A percentile compares a stretch with the other conserved stretches of the same genome.
phyloP scores from a whole-genome alignment of 2,329 filamentous ascomycete genomes.

The Paracorniculantispora psalliotae region DNA sequence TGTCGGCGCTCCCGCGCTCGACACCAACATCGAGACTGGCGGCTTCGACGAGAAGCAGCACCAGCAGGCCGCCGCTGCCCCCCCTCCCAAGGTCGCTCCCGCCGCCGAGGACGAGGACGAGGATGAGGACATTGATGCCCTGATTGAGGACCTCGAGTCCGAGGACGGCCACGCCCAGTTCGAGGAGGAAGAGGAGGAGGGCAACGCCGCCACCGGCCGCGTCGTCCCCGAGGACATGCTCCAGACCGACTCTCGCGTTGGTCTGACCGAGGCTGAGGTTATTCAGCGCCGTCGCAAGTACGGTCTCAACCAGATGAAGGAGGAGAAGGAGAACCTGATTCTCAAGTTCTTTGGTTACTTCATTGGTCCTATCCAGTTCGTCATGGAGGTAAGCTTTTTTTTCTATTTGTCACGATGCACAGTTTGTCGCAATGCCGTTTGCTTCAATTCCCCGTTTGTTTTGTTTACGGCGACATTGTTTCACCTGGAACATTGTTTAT shows the following conservation, averaged over 20 bases:
- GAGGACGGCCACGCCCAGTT: constrained; percentile 65
- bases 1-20: constrained; percentile 51
- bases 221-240: constrained; percentile 69
- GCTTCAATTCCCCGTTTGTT: not conserved
- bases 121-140: constrained; percentile 77
- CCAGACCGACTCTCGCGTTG: constrained; percentile 66
- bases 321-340: constrained; percentile 80
- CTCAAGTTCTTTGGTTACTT: constrained; percentile 83
- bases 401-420: too few species aligned
- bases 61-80: constrained; percentile 27
- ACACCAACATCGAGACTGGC: constrained; percentile 61
- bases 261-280: constrained; percentile 71
- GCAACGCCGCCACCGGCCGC: constrained; percentile 50
- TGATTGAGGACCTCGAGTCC: constrained; percentile 84
- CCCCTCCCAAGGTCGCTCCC: constrained; percentile 34
- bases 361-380: constrained; percentile 84
- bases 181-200: constrained; percentile 53
- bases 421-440: not conserved
- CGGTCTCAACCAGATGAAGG: constrained; percentile 85
- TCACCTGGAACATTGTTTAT: not conserved
- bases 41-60: constrained; percentile 60
- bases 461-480: constrained; percentile 2
- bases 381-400: constrained; percentile 69
- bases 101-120: constrained; percentile 63
- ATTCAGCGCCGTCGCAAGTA: constrained; percentile 60